Base-by-base conservation (phyloP, 495 filamentous ascomycete genomes). In the Podospora pseudoanserina region DNA sequence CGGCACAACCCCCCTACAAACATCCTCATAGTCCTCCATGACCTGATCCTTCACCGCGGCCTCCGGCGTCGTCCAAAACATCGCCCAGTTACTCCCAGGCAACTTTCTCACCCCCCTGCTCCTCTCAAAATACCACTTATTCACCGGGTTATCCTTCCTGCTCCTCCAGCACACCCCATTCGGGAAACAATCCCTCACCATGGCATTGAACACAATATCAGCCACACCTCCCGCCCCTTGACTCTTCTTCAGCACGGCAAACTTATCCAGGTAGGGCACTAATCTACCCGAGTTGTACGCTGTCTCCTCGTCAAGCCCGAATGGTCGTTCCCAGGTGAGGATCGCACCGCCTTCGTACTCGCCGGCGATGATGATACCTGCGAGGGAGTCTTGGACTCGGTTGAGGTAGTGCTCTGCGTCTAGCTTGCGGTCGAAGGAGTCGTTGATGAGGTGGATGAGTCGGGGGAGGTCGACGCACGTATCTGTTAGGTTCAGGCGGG, bases 201-300 rank as follows among this genome's bases (percentile, higher is more conserved):
- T 97, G 19, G 92, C 89, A 69, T 93, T 96, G 79, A 97, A 99
- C 5, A 99, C 89, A 23, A 97, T 88, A 71, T 99, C 95, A 1
- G 96, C 94, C 4, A 97, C 93, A 16, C 94, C 93, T 0, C 94
- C 93, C 1, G 91, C 89, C 1, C 95, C 95, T 76, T 99, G 95
- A 60, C 88, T 90, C 67, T 89, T 87, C 73, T 91, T 93, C 4
- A 96, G 83, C 2, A 98, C 95, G 3, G 95, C 95, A 75, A 99
- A 99, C 79, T 99, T 99, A 76, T 99, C 95, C 26, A 99, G 81
- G 77, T 99, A 99, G 0, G 94, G 96, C 0, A 99, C 90, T 75
- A 92, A 84, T 4, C 88, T 81, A 9, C 80, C 79, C 58, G 80
- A 82, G 20, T 78, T 81, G 59, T 83, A 80, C 20, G 85, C 85